Evolutionary conservation across 1,284 basidiomycete genomes (phyloP).

Genomic region (Ustilago lituana): DNA sequence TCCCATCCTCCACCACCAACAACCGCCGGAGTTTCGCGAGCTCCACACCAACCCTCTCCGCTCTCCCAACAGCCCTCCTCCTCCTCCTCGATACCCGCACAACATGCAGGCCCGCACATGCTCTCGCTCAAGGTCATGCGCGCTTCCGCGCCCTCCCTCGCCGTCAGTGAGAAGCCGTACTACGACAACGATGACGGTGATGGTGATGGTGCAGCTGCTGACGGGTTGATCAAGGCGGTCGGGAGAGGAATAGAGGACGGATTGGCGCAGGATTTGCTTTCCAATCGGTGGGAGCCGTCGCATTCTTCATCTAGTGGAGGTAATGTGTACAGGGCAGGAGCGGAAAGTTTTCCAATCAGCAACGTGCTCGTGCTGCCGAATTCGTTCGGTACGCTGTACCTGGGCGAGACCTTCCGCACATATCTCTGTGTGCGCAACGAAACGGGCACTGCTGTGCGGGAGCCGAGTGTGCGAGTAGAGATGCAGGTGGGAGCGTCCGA

Average conservation of each 20-base stretch:
- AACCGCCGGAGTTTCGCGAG: not conserved
- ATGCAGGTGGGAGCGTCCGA: conserved; percentile 51
- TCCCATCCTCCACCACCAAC: conserved; percentile 6
- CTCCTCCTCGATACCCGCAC: not conserved
- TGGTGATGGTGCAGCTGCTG: too few species aligned
- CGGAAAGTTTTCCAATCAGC: conserved; percentile 20
- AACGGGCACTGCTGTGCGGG: conserved; percentile 23
- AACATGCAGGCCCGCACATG: conserved; percentile 36
- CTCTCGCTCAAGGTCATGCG: conserved; percentile 61
- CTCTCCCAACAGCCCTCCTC: not conserved
- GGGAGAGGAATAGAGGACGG: conserved; percentile 6
- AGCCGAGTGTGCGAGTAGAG: conserved; percentile 56
- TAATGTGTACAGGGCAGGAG: too few species aligned
- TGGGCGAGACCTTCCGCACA: conserved; percentile 63
- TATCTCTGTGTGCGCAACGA: conserved; percentile 65
- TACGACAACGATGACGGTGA: conserved; percentile 21
- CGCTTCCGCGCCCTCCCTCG: conserved; percentile 43
- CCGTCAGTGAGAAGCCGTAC: conserved; percentile 37
- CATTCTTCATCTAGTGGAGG: not conserved
- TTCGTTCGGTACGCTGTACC: conserved; percentile 55
- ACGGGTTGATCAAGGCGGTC: conserved; percentile 9
- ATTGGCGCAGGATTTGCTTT: conserved; percentile 8
- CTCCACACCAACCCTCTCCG: conserved; percentile 4
- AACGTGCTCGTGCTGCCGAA: conserved; percentile 36
- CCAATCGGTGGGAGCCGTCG: conserved; percentile 3